A percentile compares a stretch with the other conserved stretches of the same genome.
phyloP scores from a whole-genome alignment of 352 stramenopile genomes.

The Globisporangium cystogenes region DNA sequence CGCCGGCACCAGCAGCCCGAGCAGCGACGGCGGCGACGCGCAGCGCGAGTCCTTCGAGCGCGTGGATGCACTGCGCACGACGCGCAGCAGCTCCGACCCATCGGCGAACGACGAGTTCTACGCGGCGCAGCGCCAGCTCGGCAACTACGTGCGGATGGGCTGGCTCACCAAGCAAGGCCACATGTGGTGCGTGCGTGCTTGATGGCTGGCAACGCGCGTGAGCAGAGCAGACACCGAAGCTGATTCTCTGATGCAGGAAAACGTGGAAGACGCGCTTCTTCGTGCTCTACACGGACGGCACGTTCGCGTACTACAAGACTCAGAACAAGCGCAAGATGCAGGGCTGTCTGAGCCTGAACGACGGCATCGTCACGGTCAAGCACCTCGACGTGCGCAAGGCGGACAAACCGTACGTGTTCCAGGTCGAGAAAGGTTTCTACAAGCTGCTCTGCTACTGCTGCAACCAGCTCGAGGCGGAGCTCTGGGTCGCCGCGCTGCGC shows the following conservation, averaged over 20 bases:
- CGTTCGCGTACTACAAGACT: conserved; percentile 81
- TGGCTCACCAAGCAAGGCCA: conserved; percentile 84
- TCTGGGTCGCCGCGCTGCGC: conserved; percentile 70
- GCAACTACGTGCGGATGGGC: conserved; percentile 77
- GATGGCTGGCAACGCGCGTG: background rate
- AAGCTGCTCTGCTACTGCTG: conserved; percentile 72
- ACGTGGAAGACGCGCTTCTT: conserved; percentile 87
- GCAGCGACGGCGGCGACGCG: background rate
- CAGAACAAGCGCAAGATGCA: conserved; percentile 74
- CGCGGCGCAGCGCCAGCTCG: conserved; percentile 48
- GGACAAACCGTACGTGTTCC: conserved; percentile 71
- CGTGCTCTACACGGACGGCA: conserved; percentile 76
- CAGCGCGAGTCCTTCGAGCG: conserved; percentile 3
- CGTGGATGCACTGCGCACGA: conserved; percentile 25
- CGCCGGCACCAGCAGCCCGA: conserved; percentile 1
- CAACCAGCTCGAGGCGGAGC: conserved; percentile 72
- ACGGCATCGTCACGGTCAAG: conserved; percentile 78
- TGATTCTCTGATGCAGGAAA: conserved; percentile 35
- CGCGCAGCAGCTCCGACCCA: conserved; percentile 52
- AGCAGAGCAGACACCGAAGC: background rate
- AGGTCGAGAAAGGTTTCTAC: conserved; percentile 86
- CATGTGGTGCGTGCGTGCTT: conserved; percentile 47
- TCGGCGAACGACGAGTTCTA: conserved; percentile 69
- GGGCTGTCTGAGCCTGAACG: conserved; percentile 76
- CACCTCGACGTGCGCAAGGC: conserved; percentile 66